Evolutionary conservation across 2,329 filamentous ascomycete species (phyloP).

Genomic region (Fusarium sp.): DNA sequence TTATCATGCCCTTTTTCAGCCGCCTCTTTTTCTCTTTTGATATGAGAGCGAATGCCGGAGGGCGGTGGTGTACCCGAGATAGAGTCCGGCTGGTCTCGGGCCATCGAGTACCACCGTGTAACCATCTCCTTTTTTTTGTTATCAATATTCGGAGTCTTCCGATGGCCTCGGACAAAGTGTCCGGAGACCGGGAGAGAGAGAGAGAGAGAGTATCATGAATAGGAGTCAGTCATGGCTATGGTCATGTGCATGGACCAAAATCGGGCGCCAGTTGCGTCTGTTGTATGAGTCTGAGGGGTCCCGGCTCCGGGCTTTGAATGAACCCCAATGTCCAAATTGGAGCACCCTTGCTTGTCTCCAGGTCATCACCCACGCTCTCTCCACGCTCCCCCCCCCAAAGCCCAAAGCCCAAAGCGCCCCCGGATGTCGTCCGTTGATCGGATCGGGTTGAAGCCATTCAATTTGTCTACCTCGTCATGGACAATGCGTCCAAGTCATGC

Average conservation of each 20-base stretch:
- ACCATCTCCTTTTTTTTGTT: neutral
- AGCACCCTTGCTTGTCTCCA: conserved; percentile 30
- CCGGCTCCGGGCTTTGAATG: conserved; percentile 33
- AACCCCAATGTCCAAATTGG: conserved; percentile 23
- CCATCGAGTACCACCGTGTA: neutral
- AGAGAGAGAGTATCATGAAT: neutral
- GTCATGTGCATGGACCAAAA: conserved; percentile 8
- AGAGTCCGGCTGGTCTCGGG: conserved; percentile 26
- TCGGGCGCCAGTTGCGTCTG: neutral
- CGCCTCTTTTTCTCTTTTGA: neutral
- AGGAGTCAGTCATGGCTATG: neutral
- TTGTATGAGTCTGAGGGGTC: conserved; percentile 11
- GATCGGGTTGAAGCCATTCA: conserved; percentile 25
- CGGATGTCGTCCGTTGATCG: conserved; percentile 17
- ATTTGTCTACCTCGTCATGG: conserved; percentile 28
- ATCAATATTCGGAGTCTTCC: conserved; percentile 8
- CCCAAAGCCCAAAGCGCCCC: neutral
- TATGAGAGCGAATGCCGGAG: conserved; percentile 21
- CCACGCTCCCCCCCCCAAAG: conserved; percentile 15
- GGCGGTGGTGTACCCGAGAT: conserved; percentile 18
- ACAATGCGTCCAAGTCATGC: conserved; percentile 37
- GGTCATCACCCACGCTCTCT: conserved; percentile 19
- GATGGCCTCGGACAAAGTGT: conserved; percentile 20
- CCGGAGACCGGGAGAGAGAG: conserved; percentile 9
- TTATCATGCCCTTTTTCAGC: conserved; percentile 13